Conservation (phyloP, 2,329 filamentous ascomycete species). For the Monilinia fructigena region DNA sequence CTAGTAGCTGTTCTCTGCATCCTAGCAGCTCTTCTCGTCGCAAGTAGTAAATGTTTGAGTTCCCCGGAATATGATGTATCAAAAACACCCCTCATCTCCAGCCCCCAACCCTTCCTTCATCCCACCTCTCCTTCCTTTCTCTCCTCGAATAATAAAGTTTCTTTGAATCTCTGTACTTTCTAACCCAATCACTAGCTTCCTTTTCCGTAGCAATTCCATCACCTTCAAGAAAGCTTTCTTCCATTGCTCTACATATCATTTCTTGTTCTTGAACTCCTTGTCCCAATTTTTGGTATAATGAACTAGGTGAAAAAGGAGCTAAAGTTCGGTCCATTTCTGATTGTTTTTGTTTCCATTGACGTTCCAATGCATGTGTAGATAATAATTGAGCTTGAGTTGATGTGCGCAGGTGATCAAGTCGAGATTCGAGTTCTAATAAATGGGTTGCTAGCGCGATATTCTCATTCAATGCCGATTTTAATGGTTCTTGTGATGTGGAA, state of each 20-base stretch:
- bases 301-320: slow-evolving; percentile 79
- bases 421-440: slow-evolving; percentile 59
- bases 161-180: slow-evolving; percentile 75
- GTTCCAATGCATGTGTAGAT: slow-evolving; percentile 79
- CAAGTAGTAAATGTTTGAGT: neutral
- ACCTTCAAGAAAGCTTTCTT: slow-evolving; percentile 79
- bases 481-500: slow-evolving; percentile 59
- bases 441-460: slow-evolving; percentile 70
- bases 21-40: neutral
- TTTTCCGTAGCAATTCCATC: slow-evolving; percentile 66
- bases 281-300: slow-evolving; percentile 77
- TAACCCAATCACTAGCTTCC: slow-evolving; percentile 82
- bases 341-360: slow-evolving; percentile 89
- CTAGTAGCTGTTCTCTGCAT: neutral
- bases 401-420: slow-evolving; percentile 60
- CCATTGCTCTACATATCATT: slow-evolving; percentile 72
- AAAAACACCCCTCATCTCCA: slow-evolving; percentile 63
- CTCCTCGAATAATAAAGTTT: slow-evolving; percentile 75
- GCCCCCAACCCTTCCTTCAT: slow-evolving; percentile 90
- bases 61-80: neutral
- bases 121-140: slow-evolving; percentile 91
- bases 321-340: slow-evolving; percentile 83
- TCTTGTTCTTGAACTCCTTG: slow-evolving; percentile 82
- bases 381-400: slow-evolving; percentile 78
- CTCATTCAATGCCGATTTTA: slow-evolving; percentile 64